Conservation (phyloP, 352 stramenopile genomes). For the Pythium rishiriense region DNA sequence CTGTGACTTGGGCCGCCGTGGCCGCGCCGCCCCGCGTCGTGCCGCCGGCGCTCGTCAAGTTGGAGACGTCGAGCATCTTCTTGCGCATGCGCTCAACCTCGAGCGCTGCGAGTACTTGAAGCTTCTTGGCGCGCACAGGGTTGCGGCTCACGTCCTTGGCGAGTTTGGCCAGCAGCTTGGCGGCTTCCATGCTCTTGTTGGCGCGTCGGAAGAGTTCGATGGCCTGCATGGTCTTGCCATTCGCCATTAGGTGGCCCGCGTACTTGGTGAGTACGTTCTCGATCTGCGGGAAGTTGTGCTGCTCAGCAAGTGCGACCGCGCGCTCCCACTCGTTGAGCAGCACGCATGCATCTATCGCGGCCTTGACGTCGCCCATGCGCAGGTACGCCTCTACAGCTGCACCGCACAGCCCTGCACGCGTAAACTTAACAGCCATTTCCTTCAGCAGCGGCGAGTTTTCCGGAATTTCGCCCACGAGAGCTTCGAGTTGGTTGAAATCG, state of each 20-base stretch:
- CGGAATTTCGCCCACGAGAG: constrained; percentile 83
- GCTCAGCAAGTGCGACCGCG: constrained; percentile 88
- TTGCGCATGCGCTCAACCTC: constrained; percentile 93
- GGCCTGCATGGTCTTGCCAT: constrained; percentile 84
- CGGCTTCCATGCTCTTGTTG: constrained; percentile 91
- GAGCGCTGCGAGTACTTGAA: constrained; percentile 92
- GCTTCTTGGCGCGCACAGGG: constrained; percentile 91
- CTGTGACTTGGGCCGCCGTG: constrained; percentile 80
- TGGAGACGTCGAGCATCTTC: constrained; percentile 85
- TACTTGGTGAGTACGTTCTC: constrained; percentile 93
- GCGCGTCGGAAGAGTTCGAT: constrained; percentile 93
- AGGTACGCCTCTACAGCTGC: constrained; percentile 87
- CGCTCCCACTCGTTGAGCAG: constrained; percentile 92
- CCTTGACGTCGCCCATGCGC: constrained; percentile 90
- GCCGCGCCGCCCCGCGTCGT: constrained; percentile 49
- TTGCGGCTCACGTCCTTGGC: constrained; percentile 82
- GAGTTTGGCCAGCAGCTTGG: constrained; percentile 88
- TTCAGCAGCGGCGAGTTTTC: constrained; percentile 77
- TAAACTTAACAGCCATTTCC: constrained; percentile 89
- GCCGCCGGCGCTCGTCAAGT: constrained; percentile 29
- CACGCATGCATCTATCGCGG: constrained; percentile 92
- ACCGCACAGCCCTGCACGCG: constrained; percentile 78
- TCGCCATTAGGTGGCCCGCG: constrained; percentile 80
- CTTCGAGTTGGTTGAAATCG: constrained; percentile 86
- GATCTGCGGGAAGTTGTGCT: constrained; percentile 94